Conservation (phyloP, 768 basidiomycete species). For the Crepidotus variabilis region DNA sequence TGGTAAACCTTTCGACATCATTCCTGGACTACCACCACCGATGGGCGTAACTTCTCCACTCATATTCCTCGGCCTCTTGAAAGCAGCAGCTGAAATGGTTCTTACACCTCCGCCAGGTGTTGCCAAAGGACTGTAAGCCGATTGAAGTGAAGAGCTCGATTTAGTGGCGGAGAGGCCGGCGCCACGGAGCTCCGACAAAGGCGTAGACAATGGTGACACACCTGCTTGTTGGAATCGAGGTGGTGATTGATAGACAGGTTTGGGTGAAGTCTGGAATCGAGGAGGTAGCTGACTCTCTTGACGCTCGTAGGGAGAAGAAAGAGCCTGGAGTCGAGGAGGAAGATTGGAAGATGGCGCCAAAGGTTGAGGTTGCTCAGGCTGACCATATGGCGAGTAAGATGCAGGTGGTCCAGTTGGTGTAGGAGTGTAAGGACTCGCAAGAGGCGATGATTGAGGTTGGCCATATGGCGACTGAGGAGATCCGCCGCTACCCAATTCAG, state of each 20-base stretch:
- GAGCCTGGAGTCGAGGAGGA: slow-evolving; percentile 23
- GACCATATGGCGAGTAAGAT: neutral
- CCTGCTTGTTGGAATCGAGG: slow-evolving; percentile 23
- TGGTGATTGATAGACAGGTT: slow-evolving; percentile 10
- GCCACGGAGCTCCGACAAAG: slow-evolving; percentile 11
- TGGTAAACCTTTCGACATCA: slow-evolving; percentile 37
- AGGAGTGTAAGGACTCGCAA: neutral
- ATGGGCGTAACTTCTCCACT: slow-evolving; percentile 7
- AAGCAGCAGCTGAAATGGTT: slow-evolving; percentile 76
- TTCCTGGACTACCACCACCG: slow-evolving; percentile 3
- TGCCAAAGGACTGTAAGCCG: slow-evolving; percentile 18
- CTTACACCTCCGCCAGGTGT: slow-evolving; percentile 34
- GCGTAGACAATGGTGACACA: slow-evolving; percentile 22
- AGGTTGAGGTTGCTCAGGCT: slow-evolving; percentile 6
- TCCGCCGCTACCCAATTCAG: slow-evolving; percentile 20
- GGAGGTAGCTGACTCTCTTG: slow-evolving; percentile 20
- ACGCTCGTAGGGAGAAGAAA: slow-evolving; percentile 5
- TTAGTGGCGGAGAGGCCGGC: slow-evolving; percentile 6
- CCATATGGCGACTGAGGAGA: slow-evolving; percentile 15
- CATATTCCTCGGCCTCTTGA: slow-evolving; percentile 43
- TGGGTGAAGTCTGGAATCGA: slow-evolving; percentile 18
- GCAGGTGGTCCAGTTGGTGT: slow-evolving; percentile 10
- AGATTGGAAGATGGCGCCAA: slow-evolving; percentile 10
- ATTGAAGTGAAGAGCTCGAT: slow-evolving; percentile 1
- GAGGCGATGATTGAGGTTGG: slow-evolving; percentile 5